Evolutionary conservation across 805 yeast genomes (phyloP).

Genomic region (Candida xiaguanensis): DNA sequence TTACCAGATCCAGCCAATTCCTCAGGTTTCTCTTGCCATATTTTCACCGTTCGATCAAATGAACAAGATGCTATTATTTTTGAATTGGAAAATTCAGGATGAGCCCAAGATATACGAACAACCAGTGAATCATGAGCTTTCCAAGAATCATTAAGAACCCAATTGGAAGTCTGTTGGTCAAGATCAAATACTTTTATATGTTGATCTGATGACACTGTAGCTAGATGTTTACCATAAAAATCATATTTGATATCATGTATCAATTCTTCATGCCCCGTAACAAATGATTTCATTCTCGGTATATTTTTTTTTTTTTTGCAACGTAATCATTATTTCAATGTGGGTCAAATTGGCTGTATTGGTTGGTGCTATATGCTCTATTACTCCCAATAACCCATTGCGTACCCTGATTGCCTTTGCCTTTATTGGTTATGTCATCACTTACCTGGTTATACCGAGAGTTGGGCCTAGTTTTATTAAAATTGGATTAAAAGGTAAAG

Average conservation of each 20-base stretch:
- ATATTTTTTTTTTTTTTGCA: background rate
- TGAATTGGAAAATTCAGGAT: constrained; percentile 78
- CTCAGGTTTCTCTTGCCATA: constrained; percentile 88
- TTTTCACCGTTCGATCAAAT: constrained; percentile 80
- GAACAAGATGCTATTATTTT: constrained; percentile 84
- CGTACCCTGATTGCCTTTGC: constrained; percentile 64
- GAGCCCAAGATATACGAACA: constrained; percentile 84
- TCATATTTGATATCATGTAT: constrained; percentile 89
- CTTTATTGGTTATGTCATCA: constrained; percentile 59
- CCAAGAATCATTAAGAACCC: constrained; percentile 89
- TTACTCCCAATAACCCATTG: constrained; percentile 45
- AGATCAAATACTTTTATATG: constrained; percentile 85
- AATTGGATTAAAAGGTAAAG: constrained; percentile 83
- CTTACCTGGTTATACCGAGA: constrained; percentile 62
- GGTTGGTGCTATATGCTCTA: constrained; percentile 18
- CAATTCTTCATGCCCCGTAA: constrained; percentile 90
- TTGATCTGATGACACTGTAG: constrained; percentile 94
- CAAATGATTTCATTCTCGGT: constrained; percentile 56
- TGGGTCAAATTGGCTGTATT: constrained; percentile 11
- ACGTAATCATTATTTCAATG: constrained; percentile 4
- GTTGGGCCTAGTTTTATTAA: constrained; percentile 63
- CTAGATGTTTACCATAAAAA: constrained; percentile 87
- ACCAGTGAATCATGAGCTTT: constrained; percentile 91
- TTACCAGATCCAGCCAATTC: constrained; percentile 75
- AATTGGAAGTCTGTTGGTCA: constrained; percentile 59